Evolutionary conservation across 192 early-diverging fungal species (phyloP).

Genomic region (Podila horticola): DNA sequence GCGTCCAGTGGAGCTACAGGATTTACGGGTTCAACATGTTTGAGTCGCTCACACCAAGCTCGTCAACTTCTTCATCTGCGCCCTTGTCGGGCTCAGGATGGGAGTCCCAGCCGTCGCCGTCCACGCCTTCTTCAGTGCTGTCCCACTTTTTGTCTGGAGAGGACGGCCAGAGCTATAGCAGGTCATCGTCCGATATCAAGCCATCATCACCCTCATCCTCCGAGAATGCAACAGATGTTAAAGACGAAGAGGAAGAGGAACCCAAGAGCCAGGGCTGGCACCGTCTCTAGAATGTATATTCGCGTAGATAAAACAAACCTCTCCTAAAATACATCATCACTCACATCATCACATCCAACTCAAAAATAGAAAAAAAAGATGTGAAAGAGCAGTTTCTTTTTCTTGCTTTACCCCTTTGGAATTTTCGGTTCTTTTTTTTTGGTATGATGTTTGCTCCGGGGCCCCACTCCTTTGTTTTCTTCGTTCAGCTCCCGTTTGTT

Average conservation of each 20-base stretch:
- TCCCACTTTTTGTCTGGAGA: not conserved
- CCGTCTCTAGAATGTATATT: too few relatives aligned
- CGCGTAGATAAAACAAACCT: too few relatives aligned
- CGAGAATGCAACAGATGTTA: too few relatives aligned
- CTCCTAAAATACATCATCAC: too few relatives aligned
- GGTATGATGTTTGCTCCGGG: not conserved
- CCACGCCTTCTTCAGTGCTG: not conserved
- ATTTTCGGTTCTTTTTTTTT: not conserved
- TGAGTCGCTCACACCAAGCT: slow-evolving; percentile 1
- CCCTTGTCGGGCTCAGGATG: not conserved
- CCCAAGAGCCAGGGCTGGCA: too few relatives aligned
- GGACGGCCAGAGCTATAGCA: not conserved
- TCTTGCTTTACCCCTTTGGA: too few relatives aligned
- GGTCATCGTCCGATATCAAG: not conserved
- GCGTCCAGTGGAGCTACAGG: slow-evolving; percentile 24
- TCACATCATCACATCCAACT: too few relatives aligned
- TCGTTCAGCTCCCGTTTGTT: not conserved
- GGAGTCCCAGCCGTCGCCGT: not conserved
- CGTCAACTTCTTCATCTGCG: not conserved
- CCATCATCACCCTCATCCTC: not conserved
- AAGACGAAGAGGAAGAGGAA: too few relatives aligned
- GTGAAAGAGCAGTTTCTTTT: too few relatives aligned
- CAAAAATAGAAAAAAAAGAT: too few relatives aligned
- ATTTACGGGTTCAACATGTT: slow-evolving; percentile 43
- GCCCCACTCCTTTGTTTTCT: not conserved